Conservation (phyloP, 2,329 filamentous ascomycete species). For the Sporothrix phasma region DNA sequence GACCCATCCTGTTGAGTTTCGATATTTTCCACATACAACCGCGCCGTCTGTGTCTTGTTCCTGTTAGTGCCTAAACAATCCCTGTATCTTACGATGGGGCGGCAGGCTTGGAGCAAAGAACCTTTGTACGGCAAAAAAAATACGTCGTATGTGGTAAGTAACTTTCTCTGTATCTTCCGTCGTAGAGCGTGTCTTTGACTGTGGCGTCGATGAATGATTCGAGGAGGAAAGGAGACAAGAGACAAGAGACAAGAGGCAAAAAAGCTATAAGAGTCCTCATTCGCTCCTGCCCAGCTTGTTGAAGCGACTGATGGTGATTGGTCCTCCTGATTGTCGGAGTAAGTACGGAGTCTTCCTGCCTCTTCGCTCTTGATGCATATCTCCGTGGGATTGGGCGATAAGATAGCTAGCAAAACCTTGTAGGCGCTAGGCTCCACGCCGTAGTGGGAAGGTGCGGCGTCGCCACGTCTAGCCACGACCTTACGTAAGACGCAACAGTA, state of each 20-base stretch:
- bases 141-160: too few species aligned
- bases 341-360: not conserved
- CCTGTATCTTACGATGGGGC: not conserved
- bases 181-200: not conserved
- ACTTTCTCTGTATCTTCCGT: too few species aligned
- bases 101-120: too few species aligned
- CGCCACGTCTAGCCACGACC: not conserved
- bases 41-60: not conserved
- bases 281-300: not conserved
- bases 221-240: not conserved
- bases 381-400: slow-evolving; percentile 4
- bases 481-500: too few species aligned
- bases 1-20: not conserved
- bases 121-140: too few species aligned
- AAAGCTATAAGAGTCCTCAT: too few species aligned
- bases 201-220: not conserved
- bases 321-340: not conserved
- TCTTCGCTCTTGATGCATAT: not conserved
- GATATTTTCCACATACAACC: not conserved
- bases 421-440: not conserved
- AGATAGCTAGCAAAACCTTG: not conserved
- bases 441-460: not conserved
- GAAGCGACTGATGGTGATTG: not conserved
- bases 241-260: not conserved
- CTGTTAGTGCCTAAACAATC: not conserved